These are phyloP conservation scores for Pyrenochaeta sp. DNA, from an alignment of 2,329 filamentous ascomycete species.

Conservation along the genomic window DNA sequence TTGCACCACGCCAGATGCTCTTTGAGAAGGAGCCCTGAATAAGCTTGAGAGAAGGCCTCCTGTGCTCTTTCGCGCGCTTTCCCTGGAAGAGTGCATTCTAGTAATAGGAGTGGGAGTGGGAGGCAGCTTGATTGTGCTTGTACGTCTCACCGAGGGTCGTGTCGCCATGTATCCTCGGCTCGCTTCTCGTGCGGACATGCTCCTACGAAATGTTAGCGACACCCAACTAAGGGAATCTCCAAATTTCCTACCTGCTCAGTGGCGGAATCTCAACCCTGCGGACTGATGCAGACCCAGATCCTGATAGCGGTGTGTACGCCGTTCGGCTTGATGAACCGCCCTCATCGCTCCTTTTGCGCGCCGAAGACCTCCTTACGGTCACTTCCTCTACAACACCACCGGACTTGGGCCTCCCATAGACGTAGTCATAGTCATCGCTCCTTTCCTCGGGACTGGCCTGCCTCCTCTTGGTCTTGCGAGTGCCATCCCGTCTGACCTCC, in stretches of 20 bases:
- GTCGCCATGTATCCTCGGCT: slow-evolving; percentile 34
- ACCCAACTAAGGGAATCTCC: background rate
- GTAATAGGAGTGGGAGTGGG: slow-evolving; percentile 29
- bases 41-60: slow-evolving; percentile 42
- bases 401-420: slow-evolving; percentile 39
- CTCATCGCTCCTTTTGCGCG: slow-evolving; percentile 41
- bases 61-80: slow-evolving; percentile 38
- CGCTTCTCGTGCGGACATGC: slow-evolving; percentile 41
- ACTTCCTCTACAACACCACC: slow-evolving; percentile 38
- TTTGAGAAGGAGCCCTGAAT: slow-evolving; percentile 35
- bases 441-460: slow-evolving; percentile 30
- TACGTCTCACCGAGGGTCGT: slow-evolving; percentile 39
- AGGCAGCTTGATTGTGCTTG: slow-evolving; percentile 38
- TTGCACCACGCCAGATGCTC: slow-evolving; percentile 26
- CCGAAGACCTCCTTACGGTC: slow-evolving; percentile 33
- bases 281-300: slow-evolving; percentile 40
- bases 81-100: slow-evolving; percentile 36
- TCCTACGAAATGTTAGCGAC: slow-evolving; percentile 32
- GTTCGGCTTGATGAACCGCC: slow-evolving; percentile 45
- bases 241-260: slow-evolving; percentile 34
- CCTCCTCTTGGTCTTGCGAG: slow-evolving; percentile 36
- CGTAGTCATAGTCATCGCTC: slow-evolving; percentile 43
- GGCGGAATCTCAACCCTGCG: slow-evolving; percentile 39
- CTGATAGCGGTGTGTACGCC: slow-evolving; percentile 40
- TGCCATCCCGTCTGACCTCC: slow-evolving; percentile 38